phyloP scores from a whole-genome alignment of 2,329 filamentous ascomycete species.

The Arthroderma sp. region DNA sequence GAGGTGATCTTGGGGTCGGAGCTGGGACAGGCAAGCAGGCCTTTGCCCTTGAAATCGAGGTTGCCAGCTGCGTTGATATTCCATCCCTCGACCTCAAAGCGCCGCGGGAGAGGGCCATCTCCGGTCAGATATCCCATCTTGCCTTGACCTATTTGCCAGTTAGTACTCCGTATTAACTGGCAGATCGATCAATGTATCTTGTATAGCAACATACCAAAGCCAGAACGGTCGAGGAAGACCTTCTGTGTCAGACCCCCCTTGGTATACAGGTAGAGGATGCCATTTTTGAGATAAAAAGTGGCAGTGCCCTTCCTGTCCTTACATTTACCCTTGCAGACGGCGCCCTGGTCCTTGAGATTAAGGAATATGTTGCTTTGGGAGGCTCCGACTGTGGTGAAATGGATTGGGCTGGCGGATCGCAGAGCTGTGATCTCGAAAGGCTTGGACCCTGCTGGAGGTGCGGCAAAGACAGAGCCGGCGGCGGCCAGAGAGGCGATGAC shows the following conservation, averaged over 20 bases:
- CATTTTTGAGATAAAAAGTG: not conserved
- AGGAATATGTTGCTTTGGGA: not conserved
- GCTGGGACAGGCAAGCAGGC: not conserved
- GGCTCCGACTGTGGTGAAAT: not conserved
- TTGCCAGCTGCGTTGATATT: not conserved
- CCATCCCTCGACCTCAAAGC: not conserved
- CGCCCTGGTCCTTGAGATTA: not conserved
- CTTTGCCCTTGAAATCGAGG: not conserved
- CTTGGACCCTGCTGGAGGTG: not conserved
- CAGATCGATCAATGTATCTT: not conserved
- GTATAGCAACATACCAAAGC: not conserved
- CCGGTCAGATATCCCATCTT: not conserved
- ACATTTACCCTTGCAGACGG: not conserved
- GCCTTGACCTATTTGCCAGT: not conserved
- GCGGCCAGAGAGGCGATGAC: not conserved
- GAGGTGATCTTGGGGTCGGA: not conserved
- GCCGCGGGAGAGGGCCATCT: not conserved
- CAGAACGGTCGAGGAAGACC: constrained; percentile 1
- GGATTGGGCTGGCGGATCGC: not conserved
- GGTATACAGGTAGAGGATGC: not conserved
- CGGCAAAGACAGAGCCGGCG: not conserved
- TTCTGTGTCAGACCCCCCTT: not conserved
- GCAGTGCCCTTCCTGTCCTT: not conserved
- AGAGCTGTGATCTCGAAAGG: not conserved
- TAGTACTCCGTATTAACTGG: not conserved